A percentile compares a stretch with the other conserved stretches of the same genome.
Conservation (phyloP, 768 basidiomycete species). For the Ephemerocybe angulata region DNA sequence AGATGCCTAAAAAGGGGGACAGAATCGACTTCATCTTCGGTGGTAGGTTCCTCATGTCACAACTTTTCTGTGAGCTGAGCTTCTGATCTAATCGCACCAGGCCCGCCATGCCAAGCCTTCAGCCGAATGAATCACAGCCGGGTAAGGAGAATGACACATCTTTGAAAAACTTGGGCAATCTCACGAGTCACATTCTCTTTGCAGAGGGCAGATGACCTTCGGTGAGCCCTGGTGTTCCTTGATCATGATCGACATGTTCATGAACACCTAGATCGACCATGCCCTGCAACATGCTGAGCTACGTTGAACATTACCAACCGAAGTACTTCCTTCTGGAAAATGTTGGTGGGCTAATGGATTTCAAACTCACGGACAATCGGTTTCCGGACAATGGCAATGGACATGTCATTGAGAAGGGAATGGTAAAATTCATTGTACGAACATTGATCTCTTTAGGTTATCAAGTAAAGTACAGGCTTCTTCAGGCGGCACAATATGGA, state of each 20-base stretch:
- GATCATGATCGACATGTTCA: not conserved
- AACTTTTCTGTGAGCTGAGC: not conserved
- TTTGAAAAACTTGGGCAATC: not conserved
- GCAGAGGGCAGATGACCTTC: conserved; percentile 55
- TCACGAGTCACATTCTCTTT: not conserved
- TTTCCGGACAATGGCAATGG: conserved; percentile 24
- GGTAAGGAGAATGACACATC: conserved; percentile 30
- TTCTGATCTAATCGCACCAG: conserved; percentile 28
- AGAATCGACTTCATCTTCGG: conserved; percentile 73
- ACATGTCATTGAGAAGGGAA: conserved; percentile 47
- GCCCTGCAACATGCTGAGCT: conserved; percentile 67
- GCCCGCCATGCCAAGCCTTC: conserved; percentile 76
- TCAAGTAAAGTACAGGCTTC: conserved; percentile 59
- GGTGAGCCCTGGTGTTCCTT: conserved; percentile 31
- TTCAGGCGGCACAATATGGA: conserved; percentile 72
- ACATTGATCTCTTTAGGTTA: conserved; percentile 68
- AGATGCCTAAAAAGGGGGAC: conserved; percentile 54
- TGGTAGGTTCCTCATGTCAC: conserved; percentile 41
- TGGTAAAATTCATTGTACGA: conserved; percentile 64
- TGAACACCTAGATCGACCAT: conserved; percentile 48
- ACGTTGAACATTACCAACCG: conserved; percentile 62
- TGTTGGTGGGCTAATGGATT: conserved; percentile 56
- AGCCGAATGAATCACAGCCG: conserved; percentile 60
- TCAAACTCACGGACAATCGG: conserved; percentile 40
- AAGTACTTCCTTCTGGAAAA: conserved; percentile 70